Percentiles rank a stretch among this genome's conserved stretches.
Conservation (phyloP, 345 rosid genomes). For the Populus euphratica region DNA sequence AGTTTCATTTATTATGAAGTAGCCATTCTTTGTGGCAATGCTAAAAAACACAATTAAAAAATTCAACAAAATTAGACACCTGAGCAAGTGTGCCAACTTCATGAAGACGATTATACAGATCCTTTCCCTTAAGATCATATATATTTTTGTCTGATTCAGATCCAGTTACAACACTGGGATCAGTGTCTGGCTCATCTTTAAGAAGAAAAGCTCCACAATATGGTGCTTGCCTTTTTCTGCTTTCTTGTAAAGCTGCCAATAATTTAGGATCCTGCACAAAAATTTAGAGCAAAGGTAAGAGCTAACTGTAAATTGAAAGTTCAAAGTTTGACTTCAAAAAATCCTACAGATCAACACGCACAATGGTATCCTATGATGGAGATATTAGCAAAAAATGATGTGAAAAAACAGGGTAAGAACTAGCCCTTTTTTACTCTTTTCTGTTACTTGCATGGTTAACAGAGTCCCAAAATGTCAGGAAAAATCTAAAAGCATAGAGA, state of each 20-base stretch:
- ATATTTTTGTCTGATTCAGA: conserved; percentile 68
- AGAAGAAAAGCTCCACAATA: conserved; percentile 97
- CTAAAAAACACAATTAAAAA: background rate
- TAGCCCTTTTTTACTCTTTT: background rate
- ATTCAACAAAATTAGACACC: conserved; percentile 37
- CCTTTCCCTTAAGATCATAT: conserved; percentile 74
- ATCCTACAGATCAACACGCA: background rate
- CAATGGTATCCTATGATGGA: background rate
- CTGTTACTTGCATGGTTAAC: background rate
- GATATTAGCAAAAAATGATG: background rate
- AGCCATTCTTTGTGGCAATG: background rate
- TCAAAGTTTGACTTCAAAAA: background rate
- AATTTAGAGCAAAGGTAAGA: background rate
- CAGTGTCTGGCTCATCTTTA: conserved; percentile 77
- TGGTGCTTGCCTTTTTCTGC: conserved; percentile 88
- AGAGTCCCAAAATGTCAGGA: background rate
- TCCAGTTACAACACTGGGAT: conserved; percentile 54
- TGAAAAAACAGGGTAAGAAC: background rate
- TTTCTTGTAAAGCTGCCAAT: conserved; percentile 90
- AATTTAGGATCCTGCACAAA: conserved; percentile 77
- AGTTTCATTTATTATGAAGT: background rate
- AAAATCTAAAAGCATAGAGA: background rate
- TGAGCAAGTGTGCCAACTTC: conserved; percentile 98
- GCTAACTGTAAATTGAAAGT: background rate
- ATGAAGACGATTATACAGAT: conserved; percentile 69